Evolutionary conservation across 2,329 filamentous ascomycete species (phyloP).

Genomic region (Ophiosphaerella herpotricha): DNA sequence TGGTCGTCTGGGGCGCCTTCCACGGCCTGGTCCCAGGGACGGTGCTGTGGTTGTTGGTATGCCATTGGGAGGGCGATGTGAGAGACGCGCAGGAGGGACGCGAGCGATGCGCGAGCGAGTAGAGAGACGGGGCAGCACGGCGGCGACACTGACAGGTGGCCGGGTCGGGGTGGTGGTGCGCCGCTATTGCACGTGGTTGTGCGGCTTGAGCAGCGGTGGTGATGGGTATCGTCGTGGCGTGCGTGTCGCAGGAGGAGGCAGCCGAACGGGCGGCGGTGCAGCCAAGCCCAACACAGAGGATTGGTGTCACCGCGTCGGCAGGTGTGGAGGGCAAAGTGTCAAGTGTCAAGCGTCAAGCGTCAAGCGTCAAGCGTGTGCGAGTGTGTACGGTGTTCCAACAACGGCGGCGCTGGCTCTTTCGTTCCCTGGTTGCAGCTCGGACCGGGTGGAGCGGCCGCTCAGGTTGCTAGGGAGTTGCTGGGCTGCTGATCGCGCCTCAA

Average conservation of each 20-base stretch:
- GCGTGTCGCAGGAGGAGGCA: too few species aligned
- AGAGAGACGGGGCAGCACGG: not conserved
- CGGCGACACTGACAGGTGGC: conserved; percentile 4
- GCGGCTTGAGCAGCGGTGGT: not conserved
- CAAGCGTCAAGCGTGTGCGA: too few species aligned
- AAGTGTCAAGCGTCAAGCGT: too few species aligned
- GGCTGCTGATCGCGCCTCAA: not conserved
- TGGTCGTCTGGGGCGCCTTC: conserved; percentile 26
- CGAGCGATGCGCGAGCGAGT: conserved; percentile 11
- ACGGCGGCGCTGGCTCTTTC: not conserved
- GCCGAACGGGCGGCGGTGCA: too few species aligned
- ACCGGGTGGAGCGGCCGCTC: not conserved
- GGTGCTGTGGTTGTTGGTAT: conserved; percentile 25
- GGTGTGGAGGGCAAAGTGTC: too few species aligned
- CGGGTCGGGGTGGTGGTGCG: conserved; percentile 3
- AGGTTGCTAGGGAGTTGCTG: not conserved
- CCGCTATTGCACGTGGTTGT: conserved; percentile 7
- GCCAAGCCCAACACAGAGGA: too few species aligned
- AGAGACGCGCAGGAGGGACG: conserved; percentile 7
- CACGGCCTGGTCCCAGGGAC: conserved; percentile 29
- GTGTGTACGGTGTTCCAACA: not conserved
- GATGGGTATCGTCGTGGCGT: not conserved
- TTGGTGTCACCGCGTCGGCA: too few species aligned
- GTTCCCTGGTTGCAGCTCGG: not conserved
- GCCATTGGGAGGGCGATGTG: conserved; percentile 18